Evolutionary conservation across 768 basidiomycete genomes (phyloP).

Genomic region (Punctularia strigosozonata): DNA sequence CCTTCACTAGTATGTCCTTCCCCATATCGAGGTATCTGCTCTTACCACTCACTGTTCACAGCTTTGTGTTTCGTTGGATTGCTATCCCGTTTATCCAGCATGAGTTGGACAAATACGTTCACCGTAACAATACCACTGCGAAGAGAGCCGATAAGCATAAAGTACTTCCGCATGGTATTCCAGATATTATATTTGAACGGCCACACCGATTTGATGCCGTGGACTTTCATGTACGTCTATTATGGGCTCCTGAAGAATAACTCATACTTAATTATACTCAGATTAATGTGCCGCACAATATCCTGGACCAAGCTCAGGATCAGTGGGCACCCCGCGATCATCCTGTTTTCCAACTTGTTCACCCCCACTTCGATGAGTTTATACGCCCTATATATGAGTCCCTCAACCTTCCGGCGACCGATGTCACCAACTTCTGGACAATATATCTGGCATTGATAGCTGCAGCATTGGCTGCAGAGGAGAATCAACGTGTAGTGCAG

Average conservation of each 20-base stretch:
- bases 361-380: slow-evolving; percentile 13
- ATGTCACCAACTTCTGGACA: not conserved
- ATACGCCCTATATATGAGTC: not conserved
- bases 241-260: not conserved
- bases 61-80: slow-evolving; percentile 28
- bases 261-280: slow-evolving; percentile 4
- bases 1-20: not conserved
- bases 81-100: slow-evolving; percentile 28
- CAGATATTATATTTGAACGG: slow-evolving; percentile 18
- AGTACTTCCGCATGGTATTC: slow-evolving; percentile 26
- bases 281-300: slow-evolving; percentile 9
- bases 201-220: slow-evolving; percentile 16
- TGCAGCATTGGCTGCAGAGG: not conserved
- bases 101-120: slow-evolving; percentile 21
- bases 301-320: slow-evolving; percentile 10
- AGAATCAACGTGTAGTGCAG: not conserved
- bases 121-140: slow-evolving; percentile 11
- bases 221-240: slow-evolving; percentile 23
- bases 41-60: slow-evolving; percentile 6
- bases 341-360: slow-evolving; percentile 23
- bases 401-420: not conserved
- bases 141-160: slow-evolving; percentile 21
- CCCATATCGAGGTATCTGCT: not conserved
- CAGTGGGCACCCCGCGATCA: slow-evolving; percentile 22
- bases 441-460: not conserved